Percentiles rank a stretch among this genome's conserved stretches.
These are phyloP conservation scores for Berberis vulgaris DNA, from an alignment of 164 flowering plant species.

Conservation along the genomic window DNA sequence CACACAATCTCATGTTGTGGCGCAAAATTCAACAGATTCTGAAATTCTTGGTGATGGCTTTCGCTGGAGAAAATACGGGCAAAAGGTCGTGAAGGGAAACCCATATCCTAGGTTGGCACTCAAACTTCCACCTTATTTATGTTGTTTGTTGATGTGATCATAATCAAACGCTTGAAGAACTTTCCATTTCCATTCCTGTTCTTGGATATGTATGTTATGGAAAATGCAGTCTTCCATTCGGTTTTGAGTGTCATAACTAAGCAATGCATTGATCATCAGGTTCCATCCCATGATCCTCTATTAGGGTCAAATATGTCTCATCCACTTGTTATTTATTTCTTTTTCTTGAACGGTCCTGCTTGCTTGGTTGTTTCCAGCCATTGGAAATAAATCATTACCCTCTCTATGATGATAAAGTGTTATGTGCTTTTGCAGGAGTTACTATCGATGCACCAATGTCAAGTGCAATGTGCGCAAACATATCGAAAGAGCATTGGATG, in stretches of 20 bases:
- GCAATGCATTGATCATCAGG: no score
- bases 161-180: no score
- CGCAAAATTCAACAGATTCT: slow-evolving; percentile 48
- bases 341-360: no score
- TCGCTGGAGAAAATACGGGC: slow-evolving; percentile 99
- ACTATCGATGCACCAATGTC: slow-evolving; percentile 47
- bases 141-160: neutral
- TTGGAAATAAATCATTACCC: neutral
- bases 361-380: no score
- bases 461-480: slow-evolving; percentile 83
- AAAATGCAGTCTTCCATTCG: no score
- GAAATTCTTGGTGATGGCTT: slow-evolving; percentile 71
- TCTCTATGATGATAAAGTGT: neutral
- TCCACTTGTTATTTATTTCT: no score
- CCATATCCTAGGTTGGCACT: slow-evolving; percentile 71
- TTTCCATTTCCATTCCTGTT: no score
- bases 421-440: slow-evolving; percentile 51
- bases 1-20: slow-evolving; percentile 22
- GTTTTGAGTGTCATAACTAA: no score
- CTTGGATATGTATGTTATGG: no score
- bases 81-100: slow-evolving; percentile 93
- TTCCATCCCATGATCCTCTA: no score
- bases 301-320: no score
- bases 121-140: neutral
- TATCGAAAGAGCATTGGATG: slow-evolving; percentile 79